Percentiles rank a stretch among this genome's conserved stretches.
These are phyloP conservation scores for Kwoniella europaea DNA, from an alignment of 768 basidiomycete genomes.

Conservation along the genomic window DNA sequence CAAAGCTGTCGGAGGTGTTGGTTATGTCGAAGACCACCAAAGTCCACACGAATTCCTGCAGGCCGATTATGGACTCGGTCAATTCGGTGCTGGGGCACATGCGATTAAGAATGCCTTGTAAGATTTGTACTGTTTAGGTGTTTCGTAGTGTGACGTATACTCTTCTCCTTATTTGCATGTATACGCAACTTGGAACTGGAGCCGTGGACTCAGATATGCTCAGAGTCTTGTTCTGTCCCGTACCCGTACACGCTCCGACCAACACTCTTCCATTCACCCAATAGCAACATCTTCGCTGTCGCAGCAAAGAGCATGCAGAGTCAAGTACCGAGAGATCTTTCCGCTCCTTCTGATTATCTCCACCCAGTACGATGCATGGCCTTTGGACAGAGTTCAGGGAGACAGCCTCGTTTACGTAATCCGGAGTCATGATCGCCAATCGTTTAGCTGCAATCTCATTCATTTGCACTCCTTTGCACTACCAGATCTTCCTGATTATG, in stretches of 20 bases:
- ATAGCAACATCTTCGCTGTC: no score
- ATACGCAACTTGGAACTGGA: not conserved
- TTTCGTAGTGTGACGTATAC: not conserved
- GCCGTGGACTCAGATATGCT: no score
- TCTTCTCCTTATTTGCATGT: not conserved
- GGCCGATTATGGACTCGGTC: constrained; percentile 6
- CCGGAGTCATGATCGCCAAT: not conserved
- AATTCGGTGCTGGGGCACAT: not conserved
- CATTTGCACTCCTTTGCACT: not conserved
- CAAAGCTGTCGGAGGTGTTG: constrained; percentile 26
- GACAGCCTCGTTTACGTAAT: not conserved
- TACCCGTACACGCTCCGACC: no score
- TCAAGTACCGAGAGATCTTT: no score
- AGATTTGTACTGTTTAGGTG: not conserved
- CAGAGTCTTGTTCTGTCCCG: no score
- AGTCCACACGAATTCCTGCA: constrained; percentile 15
- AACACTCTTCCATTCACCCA: no score
- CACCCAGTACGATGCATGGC: no score
- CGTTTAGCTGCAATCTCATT: not conserved
- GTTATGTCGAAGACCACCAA: constrained; percentile 27
- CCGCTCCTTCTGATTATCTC: no score
- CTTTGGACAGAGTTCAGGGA: not conserved
- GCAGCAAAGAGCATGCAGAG: no score
- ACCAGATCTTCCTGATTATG: not conserved
- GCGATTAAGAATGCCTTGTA: constrained; percentile 9